Evolutionary conservation across 441 rosid species (phyloP).

Genomic region (Pelargonium australe): DNA sequence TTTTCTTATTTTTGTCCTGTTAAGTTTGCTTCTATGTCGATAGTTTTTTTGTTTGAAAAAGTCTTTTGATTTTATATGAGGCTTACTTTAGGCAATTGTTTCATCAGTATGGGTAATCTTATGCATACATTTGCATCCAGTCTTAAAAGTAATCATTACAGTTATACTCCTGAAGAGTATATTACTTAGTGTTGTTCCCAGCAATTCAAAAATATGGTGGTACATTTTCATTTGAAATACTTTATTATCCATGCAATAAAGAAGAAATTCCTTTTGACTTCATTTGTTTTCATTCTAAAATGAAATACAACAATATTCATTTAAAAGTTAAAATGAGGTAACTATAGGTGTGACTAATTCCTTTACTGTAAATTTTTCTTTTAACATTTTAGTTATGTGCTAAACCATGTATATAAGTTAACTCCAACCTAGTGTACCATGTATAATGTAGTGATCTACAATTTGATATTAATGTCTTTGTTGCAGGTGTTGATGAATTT

Average conservation of each 20-base stretch:
- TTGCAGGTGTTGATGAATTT: slow-evolving; percentile 94
- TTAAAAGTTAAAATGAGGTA: not conserved
- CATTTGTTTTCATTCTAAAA: not conserved
- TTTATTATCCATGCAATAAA: not conserved
- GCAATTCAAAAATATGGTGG: not conserved
- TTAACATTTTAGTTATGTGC: no score
- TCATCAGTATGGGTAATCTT: slow-evolving; percentile 2
- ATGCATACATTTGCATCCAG: not conserved
- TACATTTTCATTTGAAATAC: not conserved
- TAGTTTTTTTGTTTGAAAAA: not conserved
- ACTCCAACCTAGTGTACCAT: not conserved
- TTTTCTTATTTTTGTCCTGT: not conserved
- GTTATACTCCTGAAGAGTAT: not conserved
- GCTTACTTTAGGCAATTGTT: not conserved
- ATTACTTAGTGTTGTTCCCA: not conserved
- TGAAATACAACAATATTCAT: not conserved
- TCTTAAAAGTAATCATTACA: not conserved
- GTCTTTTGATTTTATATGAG: slow-evolving; percentile 12
- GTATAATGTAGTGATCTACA: not conserved
- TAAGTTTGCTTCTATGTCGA: not conserved
- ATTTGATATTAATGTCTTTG: slow-evolving; percentile 9
- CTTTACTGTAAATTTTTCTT: no score
- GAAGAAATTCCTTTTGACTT: not conserved
- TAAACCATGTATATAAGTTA: not conserved
- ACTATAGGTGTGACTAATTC: no score